phyloP scores from a whole-genome alignment of 2,329 filamentous ascomycete species.

The Ceratocystiopsis sp. region DNA sequence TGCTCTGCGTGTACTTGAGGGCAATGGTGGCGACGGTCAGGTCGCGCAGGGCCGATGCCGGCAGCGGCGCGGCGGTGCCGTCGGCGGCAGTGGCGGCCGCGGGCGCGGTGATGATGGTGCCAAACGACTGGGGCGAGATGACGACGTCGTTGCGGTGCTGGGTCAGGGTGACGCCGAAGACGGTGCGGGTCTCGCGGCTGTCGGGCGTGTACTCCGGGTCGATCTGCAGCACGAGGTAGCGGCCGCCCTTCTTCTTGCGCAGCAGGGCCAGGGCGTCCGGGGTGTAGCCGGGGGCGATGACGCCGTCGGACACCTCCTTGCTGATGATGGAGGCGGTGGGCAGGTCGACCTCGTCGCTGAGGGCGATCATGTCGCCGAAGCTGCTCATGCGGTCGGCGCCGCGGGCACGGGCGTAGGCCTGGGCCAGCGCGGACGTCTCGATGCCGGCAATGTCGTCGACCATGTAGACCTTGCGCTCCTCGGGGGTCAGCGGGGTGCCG shows the following conservation, averaged over 20 bases:
- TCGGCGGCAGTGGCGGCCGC: constrained; percentile 42
- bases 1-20: constrained; percentile 96
- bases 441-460: constrained; percentile 88
- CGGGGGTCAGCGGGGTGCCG: constrained; percentile 66
- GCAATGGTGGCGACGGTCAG: constrained; percentile 92
- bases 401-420: constrained; percentile 88
- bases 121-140: constrained; percentile 75
- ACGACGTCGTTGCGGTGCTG: constrained; percentile 87
- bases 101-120: constrained; percentile 59
- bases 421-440: constrained; percentile 69
- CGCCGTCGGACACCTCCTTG: constrained; percentile 91
- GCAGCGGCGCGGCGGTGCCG: constrained; percentile 27
- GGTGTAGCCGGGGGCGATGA: constrained; percentile 79
- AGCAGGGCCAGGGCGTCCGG: constrained; percentile 77
- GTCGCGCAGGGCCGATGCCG: constrained; percentile 72
- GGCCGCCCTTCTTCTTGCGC: constrained; percentile 95
- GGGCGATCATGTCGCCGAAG: constrained; percentile 90
- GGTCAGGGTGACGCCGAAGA: constrained; percentile 76
- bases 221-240: constrained; percentile 91
- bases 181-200: constrained; percentile 67
- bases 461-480: constrained; percentile 96
- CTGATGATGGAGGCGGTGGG: constrained; percentile 95
- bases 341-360: constrained; percentile 79
- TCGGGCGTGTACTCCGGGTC: constrained; percentile 71
- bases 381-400: constrained; percentile 97